Conservation (phyloP, 1,284 basidiomycete genomes). For the Irpex sp. region DNA sequence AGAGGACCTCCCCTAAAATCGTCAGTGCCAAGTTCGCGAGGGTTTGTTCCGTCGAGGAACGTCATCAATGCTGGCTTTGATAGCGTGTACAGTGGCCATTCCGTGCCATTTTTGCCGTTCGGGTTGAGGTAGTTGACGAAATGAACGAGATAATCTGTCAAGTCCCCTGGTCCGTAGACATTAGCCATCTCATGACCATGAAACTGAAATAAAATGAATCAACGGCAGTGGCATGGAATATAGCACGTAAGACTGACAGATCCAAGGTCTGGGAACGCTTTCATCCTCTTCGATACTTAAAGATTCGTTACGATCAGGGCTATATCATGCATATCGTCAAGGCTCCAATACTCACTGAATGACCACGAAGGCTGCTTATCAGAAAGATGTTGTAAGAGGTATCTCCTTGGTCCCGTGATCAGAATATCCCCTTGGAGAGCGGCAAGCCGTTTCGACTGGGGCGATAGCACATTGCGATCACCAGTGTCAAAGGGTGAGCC, state of each 20-base stretch:
- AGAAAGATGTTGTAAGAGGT: slow-evolving; percentile 44
- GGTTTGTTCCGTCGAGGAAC: not conserved
- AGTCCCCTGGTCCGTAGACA: slow-evolving; percentile 8
- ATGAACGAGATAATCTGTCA: slow-evolving; percentile 14
- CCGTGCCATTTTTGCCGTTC: not conserved
- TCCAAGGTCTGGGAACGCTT: slow-evolving; percentile 23
- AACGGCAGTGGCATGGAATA: no score
- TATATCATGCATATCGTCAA: no score
- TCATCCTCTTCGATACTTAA: slow-evolving; percentile 23
- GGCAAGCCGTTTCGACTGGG: slow-evolving; percentile 62
- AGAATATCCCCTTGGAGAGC: slow-evolving; percentile 58
- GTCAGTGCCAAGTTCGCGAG: not conserved
- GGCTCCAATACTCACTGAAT: slow-evolving; percentile 27
- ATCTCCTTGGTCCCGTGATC: slow-evolving; percentile 65
- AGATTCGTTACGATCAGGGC: not conserved
- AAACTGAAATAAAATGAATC: not conserved
- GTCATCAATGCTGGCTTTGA: slow-evolving; percentile 1
- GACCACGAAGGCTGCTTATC: slow-evolving; percentile 36
- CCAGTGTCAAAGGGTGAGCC: slow-evolving; percentile 66
- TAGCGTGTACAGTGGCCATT: not conserved
- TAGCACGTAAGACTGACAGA: slow-evolving; percentile 19
- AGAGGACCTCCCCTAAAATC: not conserved
- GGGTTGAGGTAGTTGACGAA: slow-evolving; percentile 5
- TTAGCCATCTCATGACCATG: slow-evolving; percentile 4
- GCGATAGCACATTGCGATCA: slow-evolving; percentile 47